Evolutionary conservation across 1,284 basidiomycete species (phyloP).

Genomic region (Phlebopus sp.): DNA sequence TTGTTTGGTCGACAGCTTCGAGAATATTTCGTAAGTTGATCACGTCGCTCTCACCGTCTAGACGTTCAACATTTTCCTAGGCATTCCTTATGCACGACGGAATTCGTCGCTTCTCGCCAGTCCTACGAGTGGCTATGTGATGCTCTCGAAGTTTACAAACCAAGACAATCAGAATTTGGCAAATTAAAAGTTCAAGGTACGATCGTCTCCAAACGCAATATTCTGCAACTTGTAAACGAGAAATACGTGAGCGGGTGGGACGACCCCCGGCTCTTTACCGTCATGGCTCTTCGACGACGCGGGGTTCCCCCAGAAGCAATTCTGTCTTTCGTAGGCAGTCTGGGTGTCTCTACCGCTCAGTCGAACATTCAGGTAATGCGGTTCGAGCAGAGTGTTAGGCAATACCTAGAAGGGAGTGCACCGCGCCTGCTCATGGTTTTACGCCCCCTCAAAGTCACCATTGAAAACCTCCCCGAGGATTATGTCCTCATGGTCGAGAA

Average conservation of each 20-base stretch:
- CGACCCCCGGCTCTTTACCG: constrained; percentile 96
- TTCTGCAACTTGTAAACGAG: constrained; percentile 85
- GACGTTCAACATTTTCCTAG: constrained; percentile 38
- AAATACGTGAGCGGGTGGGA: constrained; percentile 92
- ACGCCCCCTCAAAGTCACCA: constrained; percentile 85
- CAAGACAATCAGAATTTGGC: constrained; percentile 97
- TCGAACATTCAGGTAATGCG: constrained; percentile 86
- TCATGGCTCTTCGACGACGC: constrained; percentile 91
- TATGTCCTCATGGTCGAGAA: constrained; percentile 86
- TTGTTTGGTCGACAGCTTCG: constrained; percentile 97
- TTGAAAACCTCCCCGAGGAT: constrained; percentile 90
- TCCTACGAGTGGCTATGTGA: constrained; percentile 99
- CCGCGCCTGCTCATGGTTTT: constrained; percentile 94
- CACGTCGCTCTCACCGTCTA: neutral
- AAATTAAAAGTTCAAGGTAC: constrained; percentile 93
- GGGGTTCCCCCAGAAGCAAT: constrained; percentile 97
- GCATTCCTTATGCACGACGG: constrained; percentile 96
- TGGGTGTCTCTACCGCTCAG: constrained; percentile 88
- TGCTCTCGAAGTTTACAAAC: constrained; percentile 94
- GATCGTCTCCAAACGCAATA: constrained; percentile 97
- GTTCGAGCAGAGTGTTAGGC: constrained; percentile 88
- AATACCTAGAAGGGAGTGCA: constrained; percentile 87
- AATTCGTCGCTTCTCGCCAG: constrained; percentile 95
- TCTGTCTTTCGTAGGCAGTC: constrained; percentile 85
- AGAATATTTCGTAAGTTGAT: constrained; percentile 90